phyloP scores from a whole-genome alignment of 1,284 basidiomycete species.

The Moesziomyces sp. region DNA sequence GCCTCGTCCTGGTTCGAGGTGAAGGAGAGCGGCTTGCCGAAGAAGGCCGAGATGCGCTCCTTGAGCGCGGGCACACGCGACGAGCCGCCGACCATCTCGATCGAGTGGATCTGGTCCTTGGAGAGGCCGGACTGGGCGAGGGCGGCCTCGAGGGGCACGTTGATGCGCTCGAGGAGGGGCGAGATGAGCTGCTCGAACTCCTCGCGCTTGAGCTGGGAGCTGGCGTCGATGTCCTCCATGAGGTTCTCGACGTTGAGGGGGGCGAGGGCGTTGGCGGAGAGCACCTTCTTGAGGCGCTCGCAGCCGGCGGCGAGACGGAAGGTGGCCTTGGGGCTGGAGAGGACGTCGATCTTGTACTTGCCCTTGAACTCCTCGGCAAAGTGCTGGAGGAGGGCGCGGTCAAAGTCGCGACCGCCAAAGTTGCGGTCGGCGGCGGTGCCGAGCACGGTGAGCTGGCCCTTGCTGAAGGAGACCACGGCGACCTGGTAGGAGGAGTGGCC shows the following conservation, averaged over 20 bases:
- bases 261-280: constrained; percentile 66
- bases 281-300: constrained; percentile 68
- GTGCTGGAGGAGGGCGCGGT: constrained; percentile 65
- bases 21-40: constrained; percentile 61
- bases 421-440: constrained; percentile 65
- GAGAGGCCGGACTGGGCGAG: constrained; percentile 63
- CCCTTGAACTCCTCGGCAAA: constrained; percentile 67
- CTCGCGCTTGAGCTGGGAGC: constrained; percentile 66
- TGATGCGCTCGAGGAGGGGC: constrained; percentile 60
- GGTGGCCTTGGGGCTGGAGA: constrained; percentile 66
- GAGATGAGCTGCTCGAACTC: constrained; percentile 65
- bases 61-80: constrained; percentile 66
- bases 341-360: constrained; percentile 68
- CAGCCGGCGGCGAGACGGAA: constrained; percentile 66
- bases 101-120: constrained; percentile 64
- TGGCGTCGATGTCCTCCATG: constrained; percentile 67
- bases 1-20: constrained; percentile 67
- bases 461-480: constrained; percentile 65
- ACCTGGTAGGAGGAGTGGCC: constrained; percentile 68
- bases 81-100: constrained; percentile 66
- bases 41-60: constrained; percentile 62
- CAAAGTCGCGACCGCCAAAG: constrained; percentile 67
- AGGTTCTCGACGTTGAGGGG: constrained; percentile 67
- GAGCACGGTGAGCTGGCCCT: constrained; percentile 66
- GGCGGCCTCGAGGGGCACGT: constrained; percentile 58